phyloP scores from a whole-genome alignment of 2,329 filamentous ascomycete genomes.

The Diaporthe longicolla region DNA sequence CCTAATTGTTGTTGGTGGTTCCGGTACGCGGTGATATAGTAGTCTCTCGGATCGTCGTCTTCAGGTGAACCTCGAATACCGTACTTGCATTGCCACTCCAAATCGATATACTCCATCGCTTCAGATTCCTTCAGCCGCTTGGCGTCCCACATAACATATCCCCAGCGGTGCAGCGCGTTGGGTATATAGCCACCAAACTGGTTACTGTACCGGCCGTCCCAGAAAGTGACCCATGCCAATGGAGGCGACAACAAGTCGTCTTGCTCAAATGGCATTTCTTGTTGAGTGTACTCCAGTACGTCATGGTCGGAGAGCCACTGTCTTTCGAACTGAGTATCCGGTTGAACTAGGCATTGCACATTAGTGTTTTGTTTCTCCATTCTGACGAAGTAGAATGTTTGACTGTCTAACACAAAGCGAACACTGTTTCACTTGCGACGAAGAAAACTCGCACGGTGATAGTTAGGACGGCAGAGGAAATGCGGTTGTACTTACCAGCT shows the following conservation, averaged over 20 bases:
- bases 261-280: not conserved
- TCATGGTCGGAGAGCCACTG: not conserved
- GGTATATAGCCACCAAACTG: not conserved
- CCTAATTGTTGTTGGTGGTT: not conserved
- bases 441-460: not conserved
- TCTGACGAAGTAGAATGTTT: not conserved
- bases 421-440: not conserved
- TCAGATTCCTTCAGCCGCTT: constrained; percentile 4
- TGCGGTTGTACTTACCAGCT: not conserved
- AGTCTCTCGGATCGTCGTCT: not conserved
- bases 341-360: not conserved
- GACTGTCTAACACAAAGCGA: not conserved
- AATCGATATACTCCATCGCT: constrained; percentile 13
- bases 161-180: not conserved
- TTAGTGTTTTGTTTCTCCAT: not conserved
- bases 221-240: constrained; percentile 7
- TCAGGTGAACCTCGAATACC: not conserved
- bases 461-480: not conserved
- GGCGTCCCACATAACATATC: constrained; percentile 12
- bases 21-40: not conserved
- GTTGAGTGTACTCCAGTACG: not conserved
- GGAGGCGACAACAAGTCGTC: constrained; percentile 4
- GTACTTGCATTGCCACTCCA: constrained; percentile 19
- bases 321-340: not conserved
- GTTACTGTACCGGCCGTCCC: constrained; percentile 8